phyloP scores from a whole-genome alignment of 2,329 filamentous ascomycete genomes.

The Aureobasidium sp. region DNA sequence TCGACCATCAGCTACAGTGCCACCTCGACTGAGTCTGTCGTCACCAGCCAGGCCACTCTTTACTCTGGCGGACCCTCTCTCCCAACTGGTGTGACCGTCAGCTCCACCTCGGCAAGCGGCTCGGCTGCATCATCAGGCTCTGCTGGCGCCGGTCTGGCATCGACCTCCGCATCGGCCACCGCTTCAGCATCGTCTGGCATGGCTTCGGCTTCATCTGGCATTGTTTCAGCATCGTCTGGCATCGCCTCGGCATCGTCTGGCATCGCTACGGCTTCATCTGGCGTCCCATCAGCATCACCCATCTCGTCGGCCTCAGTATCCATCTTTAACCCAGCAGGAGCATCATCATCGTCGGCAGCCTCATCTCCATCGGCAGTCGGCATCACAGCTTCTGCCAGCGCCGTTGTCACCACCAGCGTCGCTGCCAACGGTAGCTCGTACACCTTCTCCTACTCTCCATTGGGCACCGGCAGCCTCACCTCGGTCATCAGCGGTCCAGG shows the following conservation, averaged over 20 bases:
- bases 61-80: constrained; percentile 10
- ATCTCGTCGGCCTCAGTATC: background rate
- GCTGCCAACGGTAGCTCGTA: constrained; percentile 8
- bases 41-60: constrained; percentile 4
- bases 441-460: constrained; percentile 11
- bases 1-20: constrained; percentile 11
- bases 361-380: background rate
- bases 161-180: constrained; percentile 4
- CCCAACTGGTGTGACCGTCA: constrained; percentile 1
- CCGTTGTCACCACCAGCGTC: background rate
- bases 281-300: background rate
- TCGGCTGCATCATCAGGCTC: background rate
- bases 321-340: background rate
- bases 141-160: background rate
- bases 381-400: background rate
- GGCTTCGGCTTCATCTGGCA: constrained; percentile 1
- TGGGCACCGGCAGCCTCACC: constrained; percentile 13
- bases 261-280: background rate
- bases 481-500: constrained; percentile 2
- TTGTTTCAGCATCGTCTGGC: background rate
- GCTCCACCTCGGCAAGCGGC: background rate
- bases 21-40: background rate
- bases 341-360: background rate
- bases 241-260: background rate
- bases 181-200: constrained; percentile 7